Evolutionary conservation across 371 early-diverging fungal species (phyloP).

Genomic region (Zychaea mexicana): DNA sequence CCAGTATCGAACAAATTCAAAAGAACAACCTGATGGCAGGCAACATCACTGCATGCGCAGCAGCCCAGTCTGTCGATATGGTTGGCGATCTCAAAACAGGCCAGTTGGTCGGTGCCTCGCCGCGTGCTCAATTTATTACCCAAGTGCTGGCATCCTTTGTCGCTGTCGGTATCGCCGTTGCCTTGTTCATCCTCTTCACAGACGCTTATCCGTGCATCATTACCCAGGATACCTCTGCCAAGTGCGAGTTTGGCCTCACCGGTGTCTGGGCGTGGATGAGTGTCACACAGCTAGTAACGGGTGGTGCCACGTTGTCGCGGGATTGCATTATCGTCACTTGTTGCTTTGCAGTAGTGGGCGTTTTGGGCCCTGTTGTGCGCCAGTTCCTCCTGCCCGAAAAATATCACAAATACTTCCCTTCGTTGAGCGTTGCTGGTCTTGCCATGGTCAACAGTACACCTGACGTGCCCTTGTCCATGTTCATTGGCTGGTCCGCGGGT

Average conservation of each 20-base stretch:
- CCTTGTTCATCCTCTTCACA: conserved; percentile 64
- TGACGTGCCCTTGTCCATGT: conserved; percentile 62
- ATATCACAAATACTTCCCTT: conserved; percentile 59
- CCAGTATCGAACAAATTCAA: conserved; percentile 32
- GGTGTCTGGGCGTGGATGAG: conserved; percentile 69
- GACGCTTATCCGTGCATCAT: conserved; percentile 66
- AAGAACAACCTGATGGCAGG: conserved; percentile 64
- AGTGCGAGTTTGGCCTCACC: conserved; percentile 59
- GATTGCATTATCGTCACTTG: conserved; percentile 52
- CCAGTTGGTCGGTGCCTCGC: conserved; percentile 63
- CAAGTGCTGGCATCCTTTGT: conserved; percentile 64
- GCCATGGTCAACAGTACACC: conserved; percentile 67
- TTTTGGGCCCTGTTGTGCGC: conserved; percentile 51
- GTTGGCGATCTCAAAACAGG: conserved; percentile 69
- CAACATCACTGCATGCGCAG: conserved; percentile 61
- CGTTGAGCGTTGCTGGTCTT: conserved; percentile 69
- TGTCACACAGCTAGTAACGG: conserved; percentile 63
- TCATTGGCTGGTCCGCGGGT: conserved; percentile 57
- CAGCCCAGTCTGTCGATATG: conserved; percentile 68
- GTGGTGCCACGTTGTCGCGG: conserved; percentile 41
- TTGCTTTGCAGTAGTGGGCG: conserved; percentile 50
- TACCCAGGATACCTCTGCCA: conserved; percentile 19
- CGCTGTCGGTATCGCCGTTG: conserved; percentile 56
- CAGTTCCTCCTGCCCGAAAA: conserved; percentile 54
- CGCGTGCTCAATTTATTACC: conserved; percentile 63